Base-by-base conservation (phyloP, 495 filamentous ascomycete genomes). In the Xylaria intraflava region DNA sequence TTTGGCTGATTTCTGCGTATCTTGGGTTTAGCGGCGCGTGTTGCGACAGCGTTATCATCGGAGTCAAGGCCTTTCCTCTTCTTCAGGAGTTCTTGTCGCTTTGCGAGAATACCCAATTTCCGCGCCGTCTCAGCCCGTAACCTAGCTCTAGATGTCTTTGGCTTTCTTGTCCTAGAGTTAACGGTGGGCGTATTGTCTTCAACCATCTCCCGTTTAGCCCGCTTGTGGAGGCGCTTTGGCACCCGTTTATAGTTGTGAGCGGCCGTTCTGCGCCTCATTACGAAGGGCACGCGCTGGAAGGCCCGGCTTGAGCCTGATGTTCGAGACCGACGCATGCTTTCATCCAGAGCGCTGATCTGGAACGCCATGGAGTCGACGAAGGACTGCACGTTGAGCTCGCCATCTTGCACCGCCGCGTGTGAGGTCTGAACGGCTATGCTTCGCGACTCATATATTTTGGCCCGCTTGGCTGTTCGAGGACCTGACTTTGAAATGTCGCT, bases 211-310 rank as follows among this genome's bases (percentile, higher is more conserved):
- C 77, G 79, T 59, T 72, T 80, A 1, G 88, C 90, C 61, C 87
- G 76, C 23, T 63, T 72, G 52, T 84, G 78, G 58, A 98, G 71
- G 57, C 87, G 74, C 61, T 82, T 87, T 23, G 93, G 93, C n/a
- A 98, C 85, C 47, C 83, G 79, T 70, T 94, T 95, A 39, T 87
- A 85, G 81, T 97, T 95, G 68, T 98, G 93, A 66, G 89, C 94
- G 19, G 90, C 93, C 0, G 93, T 95, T 57, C 93, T 78, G 49
- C 93, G 76, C 43, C 93, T 75, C 79, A 98, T 71, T 42, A 85
- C 81, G 54, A 88, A 80, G 0, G 93, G 93, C 12, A 98, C 87
- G 51, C 85, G 76, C 68, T 98, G 93, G 62, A 96, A 96, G 10
- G 90, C 90, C 49, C 93, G 77, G 38, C 77, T 83, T 3, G 80